Base-by-base conservation (phyloP, 352 stramenopile genomes). In the Phytophthora aleatoria region DNA sequence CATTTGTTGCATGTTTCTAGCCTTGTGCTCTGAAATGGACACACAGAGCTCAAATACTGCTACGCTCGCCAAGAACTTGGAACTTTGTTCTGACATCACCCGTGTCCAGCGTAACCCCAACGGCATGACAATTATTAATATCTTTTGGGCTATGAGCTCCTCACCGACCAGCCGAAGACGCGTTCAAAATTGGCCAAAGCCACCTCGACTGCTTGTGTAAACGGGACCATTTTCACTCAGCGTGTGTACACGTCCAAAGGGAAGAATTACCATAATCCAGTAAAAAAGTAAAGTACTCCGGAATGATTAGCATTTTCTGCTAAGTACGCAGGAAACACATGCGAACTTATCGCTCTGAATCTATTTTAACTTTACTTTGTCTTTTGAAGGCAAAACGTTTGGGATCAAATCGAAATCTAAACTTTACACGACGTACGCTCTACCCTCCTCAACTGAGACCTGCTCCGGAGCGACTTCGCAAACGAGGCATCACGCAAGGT, bases 1-100 rank as follows among this genome's bases (percentile, higher is more conserved):
- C 44, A 28, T 31, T 27, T 36, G 54, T 44, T 54, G 48, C 58
- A 47, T 30, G 24, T 63, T 56, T 63, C 27, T 62, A 36, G 30
- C 49, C 38, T 49, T 31, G n/a, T 36, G 39, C n/a, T 16, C 8
- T 41, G 35, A 41, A 41, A 41, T 41, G 35, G 35, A 41, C 35
- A 41, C 35, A 41, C 12, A 41, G 10, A 16, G 10, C 35, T 41
- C 35, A 41, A 41, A 41, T 41, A 16, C 35, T 41, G 2, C 35
- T 41, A n/a, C 12, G 2, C 5, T n/a, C 12, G 5, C 35, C 12
- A 16, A 16, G 35, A n/a, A n/a, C n/a, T 26, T 45, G 13, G 15
- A 13, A 1, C 6, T 13, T 41, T 41, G 12, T 41, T 41, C 35
- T 41, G 2, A 15, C 35, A 8, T 2, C 7, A 38, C 20, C 28